phyloP scores from a whole-genome alignment of 176 grass and related monocot species.

The Zizania latifolia region DNA sequence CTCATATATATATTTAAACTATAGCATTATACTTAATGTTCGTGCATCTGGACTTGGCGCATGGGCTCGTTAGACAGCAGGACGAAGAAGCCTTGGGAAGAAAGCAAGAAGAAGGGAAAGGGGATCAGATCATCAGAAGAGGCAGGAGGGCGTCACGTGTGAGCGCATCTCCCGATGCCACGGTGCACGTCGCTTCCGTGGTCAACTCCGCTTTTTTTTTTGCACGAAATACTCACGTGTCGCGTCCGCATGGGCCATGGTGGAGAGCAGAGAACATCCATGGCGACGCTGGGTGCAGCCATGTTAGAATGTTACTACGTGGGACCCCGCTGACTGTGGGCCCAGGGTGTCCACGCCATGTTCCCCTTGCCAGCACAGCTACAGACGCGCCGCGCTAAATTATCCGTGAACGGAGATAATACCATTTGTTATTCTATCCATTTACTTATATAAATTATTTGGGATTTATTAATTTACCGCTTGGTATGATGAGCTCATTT shows the following conservation, averaged over 20 bases:
- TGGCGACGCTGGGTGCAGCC: neutral
- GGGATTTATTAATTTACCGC: neutral
- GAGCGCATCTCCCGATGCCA: neutral
- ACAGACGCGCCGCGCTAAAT: neutral
- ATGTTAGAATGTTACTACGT: neutral
- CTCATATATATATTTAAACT: too few species aligned
- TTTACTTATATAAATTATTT: too few species aligned
- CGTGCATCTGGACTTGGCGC: too few species aligned
- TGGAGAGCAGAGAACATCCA: too few species aligned
- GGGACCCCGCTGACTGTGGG: neutral
- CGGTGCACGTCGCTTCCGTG: neutral
- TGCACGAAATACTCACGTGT: neutral
- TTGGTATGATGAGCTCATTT: neutral
- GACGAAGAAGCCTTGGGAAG: too few species aligned
- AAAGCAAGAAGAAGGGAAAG: neutral
- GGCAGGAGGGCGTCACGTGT: slow-evolving; percentile 30
- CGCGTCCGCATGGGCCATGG: neutral
- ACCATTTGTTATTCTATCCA: too few species aligned
- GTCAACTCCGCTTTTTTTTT: neutral
- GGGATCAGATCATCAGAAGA: neutral
- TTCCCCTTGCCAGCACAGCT: neutral
- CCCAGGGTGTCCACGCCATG: neutral
- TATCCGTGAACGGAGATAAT: too few species aligned
- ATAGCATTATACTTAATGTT: too few species aligned
- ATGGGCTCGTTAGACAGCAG: too few species aligned